A percentile compares a stretch with the other conserved stretches of the same genome.
phyloP scores from a whole-genome alignment of 2,329 filamentous ascomycete species.

The Talaromyces sp. region DNA sequence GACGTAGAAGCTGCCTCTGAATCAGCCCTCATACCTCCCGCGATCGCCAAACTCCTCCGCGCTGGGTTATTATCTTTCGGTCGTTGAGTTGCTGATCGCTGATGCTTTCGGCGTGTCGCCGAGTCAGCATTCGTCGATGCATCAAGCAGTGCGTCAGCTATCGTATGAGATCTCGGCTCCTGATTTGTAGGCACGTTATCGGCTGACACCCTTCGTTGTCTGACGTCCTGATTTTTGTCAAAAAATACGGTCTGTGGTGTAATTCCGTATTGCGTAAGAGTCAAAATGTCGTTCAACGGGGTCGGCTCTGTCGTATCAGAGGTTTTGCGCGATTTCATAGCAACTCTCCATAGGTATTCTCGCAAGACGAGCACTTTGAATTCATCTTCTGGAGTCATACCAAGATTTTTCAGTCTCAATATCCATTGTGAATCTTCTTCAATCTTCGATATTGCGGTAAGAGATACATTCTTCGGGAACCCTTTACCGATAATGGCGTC shows the following conservation, averaged over 20 bases:
- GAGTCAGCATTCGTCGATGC: slow-evolving; percentile 86
- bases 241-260: slow-evolving; percentile 90
- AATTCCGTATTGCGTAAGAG: slow-evolving; percentile 71
- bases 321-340: slow-evolving; percentile 65
- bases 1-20: slow-evolving; percentile 33
- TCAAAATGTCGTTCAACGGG: slow-evolving; percentile 68
- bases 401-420: slow-evolving; percentile 77
- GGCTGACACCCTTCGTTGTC: slow-evolving; percentile 33
- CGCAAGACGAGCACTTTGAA: slow-evolving; percentile 80
- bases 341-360: slow-evolving; percentile 88
- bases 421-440: slow-evolving; percentile 96
- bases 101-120: slow-evolving; percentile 48
- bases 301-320: slow-evolving; percentile 36
- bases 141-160: slow-evolving; percentile 86
- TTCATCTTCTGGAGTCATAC: slow-evolving; percentile 79
- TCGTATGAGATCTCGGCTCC: slow-evolving; percentile 64
- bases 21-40: slow-evolving; percentile 27
- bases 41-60: slow-evolving; percentile 22
- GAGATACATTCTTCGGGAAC: slow-evolving; percentile 55
- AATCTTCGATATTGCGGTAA: slow-evolving; percentile 69
- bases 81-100: slow-evolving; percentile 42
- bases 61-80: slow-evolving; percentile 33
- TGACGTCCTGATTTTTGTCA: slow-evolving; percentile 67
- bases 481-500: slow-evolving; percentile 50
- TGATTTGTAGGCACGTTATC: slow-evolving; percentile 31